These are phyloP conservation scores for Ustulina deusta DNA, from an alignment of 2,329 filamentous ascomycete genomes.

Conservation along the genomic window DNA sequence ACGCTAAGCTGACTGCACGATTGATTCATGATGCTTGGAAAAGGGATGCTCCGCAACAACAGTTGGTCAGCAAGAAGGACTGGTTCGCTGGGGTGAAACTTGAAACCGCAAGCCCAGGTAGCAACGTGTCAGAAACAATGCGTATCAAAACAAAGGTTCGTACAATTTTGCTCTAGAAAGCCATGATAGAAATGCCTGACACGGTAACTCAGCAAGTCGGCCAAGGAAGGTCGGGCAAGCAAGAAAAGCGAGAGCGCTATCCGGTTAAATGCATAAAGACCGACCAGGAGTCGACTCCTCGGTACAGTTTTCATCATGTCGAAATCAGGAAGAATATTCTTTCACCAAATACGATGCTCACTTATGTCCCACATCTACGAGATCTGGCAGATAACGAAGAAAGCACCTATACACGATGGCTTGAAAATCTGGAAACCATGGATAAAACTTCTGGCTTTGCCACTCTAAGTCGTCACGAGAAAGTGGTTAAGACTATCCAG, in stretches of 20 bases:
- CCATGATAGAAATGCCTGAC: conserved; percentile 35
- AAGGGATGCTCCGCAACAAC: conserved; percentile 54
- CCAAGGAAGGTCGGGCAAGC: conserved; percentile 54
- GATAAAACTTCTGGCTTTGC: conserved; percentile 69
- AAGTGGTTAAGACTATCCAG: conserved; percentile 61
- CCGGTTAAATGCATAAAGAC: conserved; percentile 62
- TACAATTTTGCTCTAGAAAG: background rate
- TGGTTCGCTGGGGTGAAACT: conserved; percentile 61
- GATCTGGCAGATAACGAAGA: conserved; percentile 70
- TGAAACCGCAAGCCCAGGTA: conserved; percentile 48
- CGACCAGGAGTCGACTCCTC: conserved; percentile 65
- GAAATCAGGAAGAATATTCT: conserved; percentile 70
- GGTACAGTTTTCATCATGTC: conserved; percentile 70
- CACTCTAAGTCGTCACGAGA: conserved; percentile 64
- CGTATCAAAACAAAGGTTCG: conserved; percentile 65
- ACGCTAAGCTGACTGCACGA: conserved; percentile 58
- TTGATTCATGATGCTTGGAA: conserved; percentile 61
- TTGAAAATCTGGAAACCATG: conserved; percentile 68
- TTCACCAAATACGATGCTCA: conserved; percentile 70
- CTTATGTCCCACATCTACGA: conserved; percentile 69
- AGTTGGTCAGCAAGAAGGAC: conserved; percentile 58
- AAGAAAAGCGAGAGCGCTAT: conserved; percentile 59
- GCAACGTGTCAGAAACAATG: conserved; percentile 57
- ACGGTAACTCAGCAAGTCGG: conserved; percentile 56
- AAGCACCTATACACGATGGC: conserved; percentile 66